Base-by-base conservation (phyloP, 129 eudicot species). In the Flaveria sonorensis region DNA sequence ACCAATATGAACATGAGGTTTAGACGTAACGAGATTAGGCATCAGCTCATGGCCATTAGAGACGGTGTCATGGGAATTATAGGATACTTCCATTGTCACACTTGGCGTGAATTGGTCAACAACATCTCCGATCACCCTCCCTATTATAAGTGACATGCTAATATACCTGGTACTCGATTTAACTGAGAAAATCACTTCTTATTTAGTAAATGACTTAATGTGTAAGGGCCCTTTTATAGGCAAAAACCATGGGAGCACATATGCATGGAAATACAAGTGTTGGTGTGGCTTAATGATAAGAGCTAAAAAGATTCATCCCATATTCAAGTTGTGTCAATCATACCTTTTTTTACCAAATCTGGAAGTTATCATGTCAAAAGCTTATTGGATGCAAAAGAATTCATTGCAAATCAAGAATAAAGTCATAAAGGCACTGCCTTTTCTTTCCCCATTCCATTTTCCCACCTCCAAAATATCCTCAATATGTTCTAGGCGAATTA, bases 71-170 rank as follows among this genome's bases (percentile, higher is more conserved):
- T 82, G 81, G 72, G 77, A 47, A 75, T 84, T 88, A 74, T 90
- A 93, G 20, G 86, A 84, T 5, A 93, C 83, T 40, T 47, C 77
- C 87, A 93, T 64, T 23, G 46, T 84, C 80, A 93, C 97, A 82
- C 92, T 86, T 28, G 98, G 95, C 28, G 39, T 86, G 89, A 93
- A 93, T 61, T 10, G 78, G 79, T 93, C 98, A 8, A 93, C 89
- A 13, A 93, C 97, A 64, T 93, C 98, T 69, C 98, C 98, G 43
- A 93, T 77, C 30, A 93, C 95, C 86, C 97, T 85, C 60, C 91
- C 98, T 50, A 90, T 63, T 14, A 74, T 67, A 57, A 93, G 92
- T 68, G 86, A 84, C 86, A 83, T 85, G 32, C 12, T 43, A 1
- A 16, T 32, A 30, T 23, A 55, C 70, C 14, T 11, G 75, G 4